Evolutionary conservation across 352 stramenopile species (phyloP).

Genomic region (Phytophthora pluvialis): DNA sequence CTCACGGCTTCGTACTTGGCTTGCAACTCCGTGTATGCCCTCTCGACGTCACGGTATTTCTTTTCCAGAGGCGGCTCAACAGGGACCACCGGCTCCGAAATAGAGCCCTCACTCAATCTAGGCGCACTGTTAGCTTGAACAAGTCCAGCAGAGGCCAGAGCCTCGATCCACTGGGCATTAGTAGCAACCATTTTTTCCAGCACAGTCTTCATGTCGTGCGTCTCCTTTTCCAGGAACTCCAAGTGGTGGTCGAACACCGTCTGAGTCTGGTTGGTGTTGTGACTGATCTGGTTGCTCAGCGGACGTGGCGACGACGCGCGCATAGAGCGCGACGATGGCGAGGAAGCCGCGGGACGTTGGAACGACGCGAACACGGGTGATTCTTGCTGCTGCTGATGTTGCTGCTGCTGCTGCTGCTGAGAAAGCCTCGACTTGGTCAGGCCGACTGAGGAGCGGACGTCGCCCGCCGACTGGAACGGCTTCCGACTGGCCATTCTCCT

Average conservation of each 20-base stretch:
- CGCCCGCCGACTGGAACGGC: conserved; percentile 39
- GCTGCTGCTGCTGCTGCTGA: conserved; percentile 22
- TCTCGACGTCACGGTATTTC: conserved; percentile 57
- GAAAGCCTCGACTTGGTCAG: conserved; percentile 22
- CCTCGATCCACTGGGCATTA: conserved; percentile 76
- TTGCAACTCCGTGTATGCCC: conserved; percentile 59
- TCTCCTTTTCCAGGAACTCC: conserved; percentile 74
- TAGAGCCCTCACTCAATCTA: conserved; percentile 28
- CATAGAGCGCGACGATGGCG: conserved; percentile 28
- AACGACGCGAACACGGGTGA: conserved; percentile 31
- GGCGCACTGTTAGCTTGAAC: conserved; percentile 11
- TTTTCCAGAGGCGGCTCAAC: conserved; percentile 42
- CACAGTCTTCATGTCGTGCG: conserved; percentile 65
- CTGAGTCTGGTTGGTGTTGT: conserved; percentile 40
- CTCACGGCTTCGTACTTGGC: conserved; percentile 58
- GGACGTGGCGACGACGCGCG: conserved; percentile 29
- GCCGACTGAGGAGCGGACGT: conserved; percentile 30
- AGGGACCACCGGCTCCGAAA: conserved; percentile 31
- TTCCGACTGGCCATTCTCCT: conserved; percentile 27
- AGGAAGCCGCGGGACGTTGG: conserved; percentile 15
- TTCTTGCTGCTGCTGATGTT: conserved; percentile 16
- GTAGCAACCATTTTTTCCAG: conserved; percentile 76
- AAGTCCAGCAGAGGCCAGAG: conserved; percentile 44
- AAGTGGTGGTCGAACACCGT: conserved; percentile 70
- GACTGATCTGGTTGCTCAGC: conserved; percentile 45